A percentile compares a stretch with the other conserved stretches of the same genome.
Conservation (phyloP, 768 basidiomycete genomes). For the Russula vinacea region DNA sequence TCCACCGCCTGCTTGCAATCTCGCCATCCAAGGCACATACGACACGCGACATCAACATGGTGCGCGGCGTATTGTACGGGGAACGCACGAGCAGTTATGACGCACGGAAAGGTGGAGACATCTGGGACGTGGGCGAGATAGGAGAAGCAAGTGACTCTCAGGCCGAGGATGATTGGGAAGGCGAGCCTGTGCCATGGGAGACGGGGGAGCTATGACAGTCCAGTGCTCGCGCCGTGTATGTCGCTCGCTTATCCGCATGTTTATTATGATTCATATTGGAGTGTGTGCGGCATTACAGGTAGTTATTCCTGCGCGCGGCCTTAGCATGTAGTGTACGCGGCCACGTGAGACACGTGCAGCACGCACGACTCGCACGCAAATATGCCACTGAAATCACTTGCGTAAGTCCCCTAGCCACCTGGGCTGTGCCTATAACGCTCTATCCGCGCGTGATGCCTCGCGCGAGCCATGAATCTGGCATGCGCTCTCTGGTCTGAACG, state of each 20-base stretch:
- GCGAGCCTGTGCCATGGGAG: slow-evolving; percentile 81
- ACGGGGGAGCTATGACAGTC: slow-evolving; percentile 62
- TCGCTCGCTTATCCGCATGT: slow-evolving; percentile 32
- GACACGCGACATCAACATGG: slow-evolving; percentile 40
- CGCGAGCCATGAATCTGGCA: slow-evolving; percentile 18
- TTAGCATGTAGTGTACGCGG: slow-evolving; percentile 22
- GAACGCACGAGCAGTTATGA: slow-evolving; percentile 55
- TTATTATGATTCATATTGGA: slow-evolving; percentile 21
- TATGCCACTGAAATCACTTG: slow-evolving; percentile 9
- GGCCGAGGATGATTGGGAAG: slow-evolving; percentile 58
- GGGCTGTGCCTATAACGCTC: slow-evolving; percentile 12
- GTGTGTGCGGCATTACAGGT: slow-evolving; percentile 16
- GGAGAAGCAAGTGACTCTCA: slow-evolving; percentile 37
- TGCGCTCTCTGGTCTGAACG: slow-evolving; percentile 13
- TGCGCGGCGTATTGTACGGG: slow-evolving; percentile 60
- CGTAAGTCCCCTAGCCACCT: slow-evolving; percentile 19
- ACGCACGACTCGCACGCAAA: slow-evolving; percentile 12
- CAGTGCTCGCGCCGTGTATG: slow-evolving; percentile 30
- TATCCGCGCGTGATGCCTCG: slow-evolving; percentile 20
- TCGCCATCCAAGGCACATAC: slow-evolving; percentile 42
- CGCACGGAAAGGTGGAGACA: slow-evolving; percentile 60
- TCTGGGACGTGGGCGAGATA: slow-evolving; percentile 74
- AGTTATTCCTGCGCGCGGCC: slow-evolving; percentile 10
- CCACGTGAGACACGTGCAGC: slow-evolving; percentile 31
- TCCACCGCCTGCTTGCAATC: slow-evolving; percentile 63